Base-by-base conservation (phyloP, 371 early-diverging fungal genomes). In the Catenaria anguillulae region DNA sequence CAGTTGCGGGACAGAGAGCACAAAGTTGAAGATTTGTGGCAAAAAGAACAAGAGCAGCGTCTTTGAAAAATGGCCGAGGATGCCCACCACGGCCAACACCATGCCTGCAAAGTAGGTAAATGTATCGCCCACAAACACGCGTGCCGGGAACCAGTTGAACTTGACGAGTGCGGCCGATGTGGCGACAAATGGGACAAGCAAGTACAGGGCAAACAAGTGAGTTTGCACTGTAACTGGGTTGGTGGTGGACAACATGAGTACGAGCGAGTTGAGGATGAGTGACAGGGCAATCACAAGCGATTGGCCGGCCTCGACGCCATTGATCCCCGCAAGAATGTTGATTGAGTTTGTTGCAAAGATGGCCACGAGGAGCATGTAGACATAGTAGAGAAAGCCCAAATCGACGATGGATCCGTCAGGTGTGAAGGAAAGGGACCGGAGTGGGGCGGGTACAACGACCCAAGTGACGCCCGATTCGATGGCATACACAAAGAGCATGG, bases 21-120 rank as follows among this genome's bases (percentile, higher is more conserved):
- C 23, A 73, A 99, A 97, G 70, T 99, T 98, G 71, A 96, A 87
- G 5, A 96, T 81, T 70, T 99, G 99, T 0, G 96, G 97, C 5
- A 89, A 68, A 70, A 95, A 93, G 70, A 98, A 89, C 37, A 97
- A 69, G 48, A 99, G 66, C 59, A 98, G 69, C 0, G 97, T 96
- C 67, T 95, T 94, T 50, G 86, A 84, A 67, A 91, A 90, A 62
- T 94, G 93, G 12, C 93, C 90, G 36, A 94, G 69, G 63, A 97
- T 88, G 0, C 93, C 95, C 12, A 92, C 89, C 2, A 93, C 94
- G 0, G 96, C 93, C 72, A 97, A 84, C 0, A 90, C 86, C 92
- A 96, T 97, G n/a, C 99, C 99, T 2, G 93, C 88, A 81, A 96
- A 97, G 69, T 97, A 97, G 69, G 91, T 88, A 67, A 82, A 95